Evolutionary conservation across 495 filamentous ascomycete genomes (phyloP), one percentile per base, ranked within the genome.

Genomic region (Cercophora sp.): DNA sequence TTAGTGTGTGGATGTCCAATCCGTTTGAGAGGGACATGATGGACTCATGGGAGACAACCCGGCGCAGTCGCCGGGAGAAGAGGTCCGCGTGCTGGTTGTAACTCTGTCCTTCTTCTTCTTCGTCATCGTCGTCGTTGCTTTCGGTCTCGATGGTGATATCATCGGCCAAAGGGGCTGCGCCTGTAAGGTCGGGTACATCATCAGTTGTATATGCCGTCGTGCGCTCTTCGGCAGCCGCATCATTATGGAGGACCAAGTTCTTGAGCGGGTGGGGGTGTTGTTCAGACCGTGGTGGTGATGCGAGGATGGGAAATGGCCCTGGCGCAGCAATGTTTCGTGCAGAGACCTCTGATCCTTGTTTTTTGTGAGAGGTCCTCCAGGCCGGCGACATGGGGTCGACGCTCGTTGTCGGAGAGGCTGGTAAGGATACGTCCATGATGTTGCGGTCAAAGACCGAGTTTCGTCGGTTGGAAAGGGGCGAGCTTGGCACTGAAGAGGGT

Each of bases 401-500:
- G 54, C 76, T 80, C 37, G 85, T 84, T 0, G 85, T 86, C 0
- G 91, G 89, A 22, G 88, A 94, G 0, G 81, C 86, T 1, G 90
- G 86, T 78, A 79, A 15, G 79, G 90, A 57, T 74, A 78, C 50
- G 26, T 78, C 70, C 42, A 71, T 71, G 49, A 83, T 77, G 18
- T 74, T 65, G 5, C 81, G 75, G 59, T 96, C 91, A 59, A 95
- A 96, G 37, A 96, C 71, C 0, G 88, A 86, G 18, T 82, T 82
- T 11, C 84, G 79, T 61, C 83, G 85, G 13, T 77, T 82, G 2
- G 89, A 92, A 20, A 78, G 78, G 3, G 92, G 91, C 2, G 91
- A 96, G 61, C 82, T 90, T 3, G 90, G 83, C n/a, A 84, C 70
- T 0, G 91, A 92, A 8, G 88, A 89, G 0, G 77, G 59, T 3